Evolutionary conservation across 176 grass and related monocot species (phyloP).

Genomic region (Oryza glumipatula): DNA sequence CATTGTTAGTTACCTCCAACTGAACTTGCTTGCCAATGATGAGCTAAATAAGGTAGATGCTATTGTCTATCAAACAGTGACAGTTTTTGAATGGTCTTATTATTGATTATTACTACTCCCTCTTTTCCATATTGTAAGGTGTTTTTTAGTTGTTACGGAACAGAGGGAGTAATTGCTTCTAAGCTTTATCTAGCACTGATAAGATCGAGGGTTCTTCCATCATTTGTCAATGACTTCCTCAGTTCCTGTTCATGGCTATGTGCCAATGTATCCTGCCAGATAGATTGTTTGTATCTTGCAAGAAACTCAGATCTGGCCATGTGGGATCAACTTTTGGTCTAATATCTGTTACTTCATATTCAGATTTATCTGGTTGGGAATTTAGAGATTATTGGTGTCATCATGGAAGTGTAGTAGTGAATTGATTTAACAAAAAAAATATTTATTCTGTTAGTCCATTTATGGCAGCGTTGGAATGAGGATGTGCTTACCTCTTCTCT

Average conservation of each 20-base stretch:
- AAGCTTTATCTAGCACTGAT: not conserved
- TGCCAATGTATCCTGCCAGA: slow-evolving; percentile 16
- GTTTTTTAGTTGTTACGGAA: too few species aligned
- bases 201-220: not conserved
- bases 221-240: not conserved
- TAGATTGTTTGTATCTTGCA: slow-evolving; percentile 20
- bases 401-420: not conserved
- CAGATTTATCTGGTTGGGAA: slow-evolving; percentile 1
- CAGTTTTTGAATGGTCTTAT: not conserved
- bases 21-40: slow-evolving; percentile 8
- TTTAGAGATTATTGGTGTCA: not conserved
- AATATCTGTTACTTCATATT: slow-evolving; percentile 1
- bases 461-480: not conserved
- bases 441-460: not conserved
- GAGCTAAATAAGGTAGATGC: slow-evolving; percentile 1
- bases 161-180: not conserved
- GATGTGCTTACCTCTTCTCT: not conserved
- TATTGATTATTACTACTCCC: not conserved
- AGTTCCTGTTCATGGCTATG: slow-evolving; percentile 30
- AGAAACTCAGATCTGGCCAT: slow-evolving; percentile 24
- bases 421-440: not conserved
- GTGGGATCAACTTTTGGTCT: not conserved
- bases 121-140: too few species aligned
- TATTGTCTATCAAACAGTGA: not conserved
- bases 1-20: not conserved